Evolutionary conservation across 495 filamentous ascomycete genomes (phyloP).

Genomic region (Aspergillus diversus): DNA sequence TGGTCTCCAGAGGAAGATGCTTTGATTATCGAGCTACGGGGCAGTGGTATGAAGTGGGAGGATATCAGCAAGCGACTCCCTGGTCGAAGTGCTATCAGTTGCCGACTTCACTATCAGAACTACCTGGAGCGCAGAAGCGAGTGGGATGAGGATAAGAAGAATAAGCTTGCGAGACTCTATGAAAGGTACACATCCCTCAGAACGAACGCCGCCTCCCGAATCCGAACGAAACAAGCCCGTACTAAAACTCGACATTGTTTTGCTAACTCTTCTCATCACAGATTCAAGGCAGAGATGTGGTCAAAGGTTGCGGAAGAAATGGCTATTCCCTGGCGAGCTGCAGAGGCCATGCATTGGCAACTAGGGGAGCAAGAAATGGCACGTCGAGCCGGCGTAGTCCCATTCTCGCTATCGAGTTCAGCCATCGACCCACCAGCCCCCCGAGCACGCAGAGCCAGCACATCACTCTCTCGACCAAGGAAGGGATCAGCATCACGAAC

Average conservation of each 20-base stretch:
- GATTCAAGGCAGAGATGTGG: conserved; percentile 98
- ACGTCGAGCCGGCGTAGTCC: conserved; percentile 79
- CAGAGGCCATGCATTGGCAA: conserved; percentile 98
- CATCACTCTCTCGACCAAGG: conserved; percentile 46
- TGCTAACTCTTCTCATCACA: conserved; percentile 39
- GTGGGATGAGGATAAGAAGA: conserved; percentile 98
- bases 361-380: conserved; percentile 93
- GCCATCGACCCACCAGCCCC: conserved; percentile 58
- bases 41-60: conserved; percentile 95
- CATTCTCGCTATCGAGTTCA: conserved; percentile 70
- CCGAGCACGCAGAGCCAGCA: conserved; percentile 50
- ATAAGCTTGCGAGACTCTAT: conserved; percentile 91
- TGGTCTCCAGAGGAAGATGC: conserved; percentile 93
- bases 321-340: conserved; percentile 93
- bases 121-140: conserved; percentile 88
- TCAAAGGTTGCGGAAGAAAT: conserved; percentile 90
- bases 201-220: not conserved
- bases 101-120: conserved; percentile 95
- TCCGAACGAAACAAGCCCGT: not conserved
- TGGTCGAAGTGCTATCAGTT: conserved; percentile 89
- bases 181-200: conserved; percentile 68
- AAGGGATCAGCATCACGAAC: conserved; percentile 45
- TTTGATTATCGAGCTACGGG: conserved; percentile 84
- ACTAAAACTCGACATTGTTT: conserved; percentile 1
- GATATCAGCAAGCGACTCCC: conserved; percentile 91